Evolutionary conservation across 2,329 filamentous ascomycete genomes (phyloP), one percentile per base, ranked within the genome.

Genomic region (Monosporascus cannonballus): DNA sequence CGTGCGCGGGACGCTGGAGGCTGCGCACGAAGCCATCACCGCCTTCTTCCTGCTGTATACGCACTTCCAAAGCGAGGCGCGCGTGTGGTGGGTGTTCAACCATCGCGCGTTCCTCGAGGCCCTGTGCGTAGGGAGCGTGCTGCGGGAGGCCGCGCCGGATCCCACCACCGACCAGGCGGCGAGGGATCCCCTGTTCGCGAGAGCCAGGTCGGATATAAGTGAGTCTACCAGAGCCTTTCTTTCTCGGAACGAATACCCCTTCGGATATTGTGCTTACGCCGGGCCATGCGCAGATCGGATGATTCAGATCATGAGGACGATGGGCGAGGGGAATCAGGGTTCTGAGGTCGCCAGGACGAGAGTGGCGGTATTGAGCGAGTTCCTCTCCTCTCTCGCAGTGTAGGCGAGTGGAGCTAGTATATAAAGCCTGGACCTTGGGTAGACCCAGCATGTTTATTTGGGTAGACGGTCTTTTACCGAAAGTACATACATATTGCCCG

Each of bases 71-170:
- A 74, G 75, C 17, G 89, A 93, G 71, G 86, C 87, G 1, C 79
- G 84, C 15, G 87, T 91, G 1, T 92, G 88, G 88, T 93, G 88
- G 88, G 87, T 90, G 1, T 90, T 91, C 59, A 89, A 90, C 66
- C 89, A 92, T 65, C 76, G 89, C 1, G 88, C 88, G 0, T 92
- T 92, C 64, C 76, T 92, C 50, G 88, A 92, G 72, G 86, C 86
- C 34, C 67, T 85, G 64, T 89, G 82, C 69, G 88, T 87, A 47
- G 81, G 81, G 22, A 79, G 78, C 56, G 76, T 85, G 24, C 66
- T 86, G 53, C 72, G 76, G 41, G 80, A 84, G 64, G 73, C 75
- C 20, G 64, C 68, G 71, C 39, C 79, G 55, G 70, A 72, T 9
- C 70, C 70, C 0, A 76, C 73, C 2, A 68, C 68, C 37, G 80